These are phyloP conservation scores for Fennellomyces sp. DNA, from an alignment of 371 early-diverging fungal genomes.

Conservation along the genomic window DNA sequence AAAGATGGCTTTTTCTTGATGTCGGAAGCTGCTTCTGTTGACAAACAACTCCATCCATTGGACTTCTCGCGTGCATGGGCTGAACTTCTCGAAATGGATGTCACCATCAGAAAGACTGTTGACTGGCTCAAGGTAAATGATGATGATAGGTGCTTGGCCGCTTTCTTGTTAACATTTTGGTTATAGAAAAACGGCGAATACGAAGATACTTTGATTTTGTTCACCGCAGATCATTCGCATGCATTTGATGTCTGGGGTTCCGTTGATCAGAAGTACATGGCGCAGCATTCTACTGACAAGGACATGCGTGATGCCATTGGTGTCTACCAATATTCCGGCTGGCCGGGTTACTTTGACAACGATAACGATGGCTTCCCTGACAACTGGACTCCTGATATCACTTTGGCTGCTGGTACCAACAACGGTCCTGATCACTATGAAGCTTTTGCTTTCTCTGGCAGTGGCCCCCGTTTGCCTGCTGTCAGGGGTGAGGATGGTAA, in stretches of 20 bases:
- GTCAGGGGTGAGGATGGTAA: slow-evolving; percentile 19
- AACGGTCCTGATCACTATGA: slow-evolving; percentile 62
- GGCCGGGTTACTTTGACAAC: slow-evolving; percentile 64
- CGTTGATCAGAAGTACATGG: slow-evolving; percentile 53
- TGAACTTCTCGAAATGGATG: slow-evolving; percentile 75
- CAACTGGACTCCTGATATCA: slow-evolving; percentile 57
- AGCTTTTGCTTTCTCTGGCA: slow-evolving; percentile 56
- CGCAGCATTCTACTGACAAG: slow-evolving; percentile 16
- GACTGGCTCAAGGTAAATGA: slow-evolving; percentile 55
- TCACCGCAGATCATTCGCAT: slow-evolving; percentile 78
- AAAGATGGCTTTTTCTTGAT: slow-evolving; percentile 74
- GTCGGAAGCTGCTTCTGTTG: slow-evolving; percentile 78
- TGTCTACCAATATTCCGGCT: slow-evolving; percentile 68
- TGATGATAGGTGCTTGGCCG: neutral
- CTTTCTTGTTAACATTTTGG: neutral
- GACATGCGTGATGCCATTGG: slow-evolving; percentile 68
- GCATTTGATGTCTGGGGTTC: slow-evolving; percentile 76
- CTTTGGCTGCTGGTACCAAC: slow-evolving; percentile 66
- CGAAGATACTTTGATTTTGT: slow-evolving; percentile 68
- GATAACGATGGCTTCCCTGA: slow-evolving; percentile 75
- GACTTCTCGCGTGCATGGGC: slow-evolving; percentile 75
- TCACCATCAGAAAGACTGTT: slow-evolving; percentile 63
- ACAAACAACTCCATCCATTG: slow-evolving; percentile 69
- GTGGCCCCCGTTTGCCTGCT: slow-evolving; percentile 48
- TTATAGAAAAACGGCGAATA: slow-evolving; percentile 45